Conservation (phyloP, 345 rosid species). For the Eucalyptus cloeziana region DNA sequence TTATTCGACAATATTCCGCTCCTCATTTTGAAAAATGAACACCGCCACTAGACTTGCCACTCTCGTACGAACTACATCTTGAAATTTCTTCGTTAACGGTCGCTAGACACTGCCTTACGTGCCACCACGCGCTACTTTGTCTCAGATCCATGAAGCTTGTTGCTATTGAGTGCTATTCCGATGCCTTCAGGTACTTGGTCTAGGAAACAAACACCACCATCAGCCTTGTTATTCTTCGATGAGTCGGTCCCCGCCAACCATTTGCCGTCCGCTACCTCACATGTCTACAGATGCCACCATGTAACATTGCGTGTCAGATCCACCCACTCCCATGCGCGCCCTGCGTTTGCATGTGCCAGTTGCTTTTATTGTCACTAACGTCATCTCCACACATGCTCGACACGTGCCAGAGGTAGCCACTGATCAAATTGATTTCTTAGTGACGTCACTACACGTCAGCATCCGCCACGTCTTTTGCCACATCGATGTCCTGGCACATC, state of each 20-base stretch:
- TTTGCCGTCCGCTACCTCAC: not conserved
- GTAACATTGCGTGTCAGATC: not conserved
- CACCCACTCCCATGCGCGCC: not conserved
- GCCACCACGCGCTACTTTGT: not conserved
- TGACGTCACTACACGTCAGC: not conserved
- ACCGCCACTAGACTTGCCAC: not conserved
- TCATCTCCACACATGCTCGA: not conserved
- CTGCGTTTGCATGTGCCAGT: not conserved
- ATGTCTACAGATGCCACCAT: not conserved
- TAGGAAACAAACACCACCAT: not conserved
- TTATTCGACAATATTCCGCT: not conserved
- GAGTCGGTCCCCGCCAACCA: not conserved
- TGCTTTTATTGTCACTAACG: not conserved
- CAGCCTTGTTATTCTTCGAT: not conserved
- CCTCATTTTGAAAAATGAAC: not conserved
- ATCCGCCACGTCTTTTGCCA: not conserved
- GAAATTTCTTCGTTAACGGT: not conserved
- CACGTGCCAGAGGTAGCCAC: not conserved
- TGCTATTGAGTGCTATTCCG: not conserved
- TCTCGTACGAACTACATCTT: not conserved
- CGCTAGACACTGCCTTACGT: not conserved
- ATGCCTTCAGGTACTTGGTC: not conserved
- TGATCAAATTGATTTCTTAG: no score
- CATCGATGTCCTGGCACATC: not conserved
- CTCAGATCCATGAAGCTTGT: not conserved